Base-by-base conservation (phyloP, 2,329 filamentous ascomycete genomes). In the Fonsecaea pugnacius region DNA sequence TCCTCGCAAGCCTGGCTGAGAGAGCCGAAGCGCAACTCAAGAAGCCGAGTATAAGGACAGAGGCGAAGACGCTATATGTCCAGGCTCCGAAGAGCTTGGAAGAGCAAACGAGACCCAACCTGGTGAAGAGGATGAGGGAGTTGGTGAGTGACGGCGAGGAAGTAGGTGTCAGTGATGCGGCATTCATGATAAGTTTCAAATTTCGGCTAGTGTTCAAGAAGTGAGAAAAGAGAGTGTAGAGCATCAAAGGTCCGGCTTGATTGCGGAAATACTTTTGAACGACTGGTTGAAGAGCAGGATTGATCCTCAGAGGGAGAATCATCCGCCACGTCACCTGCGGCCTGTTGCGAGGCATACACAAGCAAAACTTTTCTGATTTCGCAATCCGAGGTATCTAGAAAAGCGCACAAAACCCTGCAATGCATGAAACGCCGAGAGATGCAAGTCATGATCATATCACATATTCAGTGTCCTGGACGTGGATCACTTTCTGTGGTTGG, bases 1-100 rank as follows among this genome's bases (percentile, higher is more conserved):
- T 98, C 63, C 85, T 98, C 30, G 92, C 96, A 55, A 90, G 88
- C 38, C 83, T 99, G 50, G 90, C 91, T 1, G 86, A 90, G 72
- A 86, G 90, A 70, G 91, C 95, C 2, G 94, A 96, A 76, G 88
- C 92, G 63, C 95, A 98, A 78, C 83, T 99, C 60, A 98, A 97
- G 84, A 93, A 92, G 75, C 94, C 95, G 0, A 96, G 91, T 6
- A 85, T 99, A 70, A 85, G 92, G 55, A 87, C 87, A 0, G 89
- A 94, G 71, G 86, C 86, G 60, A 95, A 90, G 80, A 95, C 91
- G 3, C 83, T 99, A 50, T 99, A 97, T 76, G 95, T 96, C 83
- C 92, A 92, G 70, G 88, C 85, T 32, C 92, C 95, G 1, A 87
- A 89, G 5, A 87, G 90, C 67, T 80, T 99, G 60, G 91, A 96